These are phyloP conservation scores for Cryptococcus sp. DNA, from an alignment of 1,284 basidiomycete species.

Conservation along the genomic window DNA sequence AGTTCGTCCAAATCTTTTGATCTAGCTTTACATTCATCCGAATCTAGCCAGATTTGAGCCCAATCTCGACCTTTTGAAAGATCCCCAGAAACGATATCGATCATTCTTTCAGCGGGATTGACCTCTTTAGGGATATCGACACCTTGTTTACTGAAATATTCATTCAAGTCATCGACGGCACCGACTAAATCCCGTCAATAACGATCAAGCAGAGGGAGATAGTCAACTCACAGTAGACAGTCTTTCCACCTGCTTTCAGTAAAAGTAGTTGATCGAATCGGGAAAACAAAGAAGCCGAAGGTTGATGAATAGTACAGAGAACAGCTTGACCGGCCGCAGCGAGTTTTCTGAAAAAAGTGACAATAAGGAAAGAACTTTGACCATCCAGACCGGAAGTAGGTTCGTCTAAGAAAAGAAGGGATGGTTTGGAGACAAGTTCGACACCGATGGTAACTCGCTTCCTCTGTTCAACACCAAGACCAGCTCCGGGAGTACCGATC, in stretches of 20 bases:
- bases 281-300: slow-evolving; percentile 34
- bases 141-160: slow-evolving; percentile 51
- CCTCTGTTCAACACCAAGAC: slow-evolving; percentile 51
- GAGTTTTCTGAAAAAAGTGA: slow-evolving; percentile 58
- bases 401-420: slow-evolving; percentile 53
- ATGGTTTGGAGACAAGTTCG: slow-evolving; percentile 55
- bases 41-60: slow-evolving; percentile 64
- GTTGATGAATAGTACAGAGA: slow-evolving; percentile 37
- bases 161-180: slow-evolving; percentile 48
- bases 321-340: slow-evolving; percentile 65
- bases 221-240: slow-evolving; percentile 20
- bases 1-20: slow-evolving; percentile 48
- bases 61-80: slow-evolving; percentile 56
- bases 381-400: slow-evolving; percentile 52
- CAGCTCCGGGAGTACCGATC: slow-evolving; percentile 49
- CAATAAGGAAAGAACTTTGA: slow-evolving; percentile 55
- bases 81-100: slow-evolving; percentile 42
- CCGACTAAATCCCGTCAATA: slow-evolving; percentile 29
- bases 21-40: slow-evolving; percentile 43
- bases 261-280: slow-evolving; percentile 52
- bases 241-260: slow-evolving; percentile 48
- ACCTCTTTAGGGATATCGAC: slow-evolving; percentile 46
- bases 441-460: slow-evolving; percentile 58
- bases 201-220: too few species aligned
- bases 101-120: slow-evolving; percentile 53